phyloP scores from a whole-genome alignment of 164 flowering plant species.

The Macadamia tetraphylla region DNA sequence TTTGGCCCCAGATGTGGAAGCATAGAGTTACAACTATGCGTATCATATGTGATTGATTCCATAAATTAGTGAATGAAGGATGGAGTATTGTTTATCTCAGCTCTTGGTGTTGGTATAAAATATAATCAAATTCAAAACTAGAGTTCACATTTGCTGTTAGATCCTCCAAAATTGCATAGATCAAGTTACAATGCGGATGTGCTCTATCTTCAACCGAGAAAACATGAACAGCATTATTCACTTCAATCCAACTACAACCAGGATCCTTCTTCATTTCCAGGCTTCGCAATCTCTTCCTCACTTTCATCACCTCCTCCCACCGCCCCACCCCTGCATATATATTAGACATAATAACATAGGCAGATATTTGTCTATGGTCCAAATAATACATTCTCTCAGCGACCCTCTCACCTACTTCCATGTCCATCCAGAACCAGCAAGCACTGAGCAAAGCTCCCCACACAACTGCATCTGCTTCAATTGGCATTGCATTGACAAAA shows the following conservation, averaged over 20 bases:
- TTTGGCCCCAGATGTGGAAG: too few relatives aligned
- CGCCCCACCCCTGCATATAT: constrained; percentile 54
- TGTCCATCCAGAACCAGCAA: constrained; percentile 60
- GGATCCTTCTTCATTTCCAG: constrained; percentile 58
- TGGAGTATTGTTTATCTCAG: too few relatives aligned
- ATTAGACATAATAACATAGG: constrained; percentile 58
- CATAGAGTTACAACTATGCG: too few relatives aligned
- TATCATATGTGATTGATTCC: too few relatives aligned
- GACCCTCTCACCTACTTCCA: constrained; percentile 52
- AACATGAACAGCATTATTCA: constrained; percentile 37
- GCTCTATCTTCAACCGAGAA: constrained; percentile 50
- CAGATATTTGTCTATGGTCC: constrained; percentile 33
- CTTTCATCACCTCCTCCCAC: constrained; percentile 48
- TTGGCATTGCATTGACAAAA: constrained; percentile 46
- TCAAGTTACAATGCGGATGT: constrained; percentile 38
- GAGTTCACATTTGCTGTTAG: constrained; percentile 33
- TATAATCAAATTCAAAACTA: constrained; percentile 15
- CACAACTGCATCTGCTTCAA: constrained; percentile 49
- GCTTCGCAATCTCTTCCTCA: constrained; percentile 38
- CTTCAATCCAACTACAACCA: constrained; percentile 69
- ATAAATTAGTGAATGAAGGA: too few relatives aligned
- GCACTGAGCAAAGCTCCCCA: constrained; percentile 68
- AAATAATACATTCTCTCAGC: constrained; percentile 47
- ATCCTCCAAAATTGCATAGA: constrained; percentile 41
- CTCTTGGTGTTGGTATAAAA: background rate